Conservation (phyloP, 805 yeast genomes). For the Trichomonascus vanleenenianus region DNA sequence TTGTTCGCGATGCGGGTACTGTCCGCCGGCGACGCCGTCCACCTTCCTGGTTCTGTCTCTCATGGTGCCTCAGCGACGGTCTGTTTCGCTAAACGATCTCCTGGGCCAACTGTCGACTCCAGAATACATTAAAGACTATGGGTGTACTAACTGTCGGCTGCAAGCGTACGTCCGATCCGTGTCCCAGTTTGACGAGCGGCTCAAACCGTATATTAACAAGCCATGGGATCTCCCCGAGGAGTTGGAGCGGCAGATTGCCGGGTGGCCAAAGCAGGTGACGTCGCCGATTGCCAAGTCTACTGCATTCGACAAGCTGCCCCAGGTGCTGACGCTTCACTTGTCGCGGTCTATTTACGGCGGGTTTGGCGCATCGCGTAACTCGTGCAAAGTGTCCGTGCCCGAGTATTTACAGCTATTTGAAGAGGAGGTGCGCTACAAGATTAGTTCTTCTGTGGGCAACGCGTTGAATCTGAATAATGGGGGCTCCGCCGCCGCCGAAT, state of each 20-base stretch:
- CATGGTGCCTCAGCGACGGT: slow-evolving; percentile 53
- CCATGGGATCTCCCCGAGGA: slow-evolving; percentile 33
- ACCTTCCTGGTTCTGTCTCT: slow-evolving; percentile 68
- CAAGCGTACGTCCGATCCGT: slow-evolving; percentile 13
- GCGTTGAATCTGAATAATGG: not conserved
- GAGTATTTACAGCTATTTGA: slow-evolving; percentile 41
- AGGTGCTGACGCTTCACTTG: slow-evolving; percentile 67
- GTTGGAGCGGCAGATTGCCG: slow-evolving; percentile 23
- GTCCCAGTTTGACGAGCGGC: slow-evolving; percentile 27
- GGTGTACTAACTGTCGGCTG: slow-evolving; percentile 62
- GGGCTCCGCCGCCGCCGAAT: not conserved
- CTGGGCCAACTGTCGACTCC: slow-evolving; percentile 53
- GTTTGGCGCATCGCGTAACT: slow-evolving; percentile 59
- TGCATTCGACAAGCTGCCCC: slow-evolving; percentile 57
- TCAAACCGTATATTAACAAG: slow-evolving; percentile 46
- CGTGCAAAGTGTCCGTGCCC: slow-evolving; percentile 61
- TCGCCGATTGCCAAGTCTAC: slow-evolving; percentile 64
- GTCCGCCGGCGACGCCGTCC: slow-evolving; percentile 49
- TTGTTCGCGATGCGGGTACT: slow-evolving; percentile 59
- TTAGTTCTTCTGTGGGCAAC: not conserved
- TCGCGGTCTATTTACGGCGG: slow-evolving; percentile 77
- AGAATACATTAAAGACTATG: slow-evolving; percentile 66
- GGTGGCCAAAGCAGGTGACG: slow-evolving; percentile 36
- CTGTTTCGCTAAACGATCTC: slow-evolving; percentile 45
- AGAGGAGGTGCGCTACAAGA: slow-evolving; percentile 4